phyloP scores from a whole-genome alignment of 805 yeast genomes.

The Dipodascus geniculatus region DNA sequence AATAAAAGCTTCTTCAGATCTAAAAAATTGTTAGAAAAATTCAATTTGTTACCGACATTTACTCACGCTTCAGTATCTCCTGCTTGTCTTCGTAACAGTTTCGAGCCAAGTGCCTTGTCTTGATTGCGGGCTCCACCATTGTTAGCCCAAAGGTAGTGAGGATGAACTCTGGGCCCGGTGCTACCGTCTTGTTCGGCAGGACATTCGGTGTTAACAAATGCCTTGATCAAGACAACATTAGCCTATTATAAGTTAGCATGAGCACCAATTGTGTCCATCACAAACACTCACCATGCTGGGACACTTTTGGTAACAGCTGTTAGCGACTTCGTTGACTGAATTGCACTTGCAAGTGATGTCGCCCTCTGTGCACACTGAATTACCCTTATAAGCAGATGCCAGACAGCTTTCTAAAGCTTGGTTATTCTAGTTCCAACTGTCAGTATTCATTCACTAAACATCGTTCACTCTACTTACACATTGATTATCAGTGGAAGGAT shows the following conservation, averaged over 20 bases:
- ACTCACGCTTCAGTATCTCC: too few species aligned
- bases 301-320: background rate
- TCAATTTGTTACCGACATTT: background rate
- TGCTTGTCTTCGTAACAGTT: background rate
- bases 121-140: background rate
- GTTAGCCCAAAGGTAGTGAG: conserved; percentile 4
- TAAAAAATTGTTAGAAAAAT: background rate
- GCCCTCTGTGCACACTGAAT: background rate
- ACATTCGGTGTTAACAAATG: background rate
- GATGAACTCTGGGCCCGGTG: conserved; percentile 13
- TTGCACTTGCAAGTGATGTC: background rate
- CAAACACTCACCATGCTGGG: background rate
- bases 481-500: background rate
- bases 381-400: background rate
- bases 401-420: background rate
- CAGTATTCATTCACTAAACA: background rate
- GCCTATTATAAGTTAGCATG: background rate
- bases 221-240: background rate
- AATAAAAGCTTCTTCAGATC: background rate
- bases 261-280: background rate
- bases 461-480: background rate
- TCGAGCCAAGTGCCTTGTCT: too few species aligned
- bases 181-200: conserved; percentile 1
- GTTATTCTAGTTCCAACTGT: background rate
- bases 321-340: background rate